These are phyloP conservation scores for Cyberlindnera japonica DNA, from an alignment of 805 yeast genomes.

Conservation along the genomic window DNA sequence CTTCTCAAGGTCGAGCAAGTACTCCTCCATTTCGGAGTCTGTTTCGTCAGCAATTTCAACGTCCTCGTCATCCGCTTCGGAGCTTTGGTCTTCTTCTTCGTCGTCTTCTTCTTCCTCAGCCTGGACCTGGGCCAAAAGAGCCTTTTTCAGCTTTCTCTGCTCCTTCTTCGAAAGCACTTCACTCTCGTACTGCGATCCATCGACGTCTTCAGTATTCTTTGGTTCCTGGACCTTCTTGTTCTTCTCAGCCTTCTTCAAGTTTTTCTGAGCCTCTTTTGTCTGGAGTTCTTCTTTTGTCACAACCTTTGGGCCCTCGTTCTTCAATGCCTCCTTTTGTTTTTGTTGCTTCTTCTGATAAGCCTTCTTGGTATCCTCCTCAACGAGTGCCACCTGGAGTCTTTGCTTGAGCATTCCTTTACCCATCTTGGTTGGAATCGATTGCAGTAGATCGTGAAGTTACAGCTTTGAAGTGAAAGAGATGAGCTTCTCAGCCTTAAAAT, in stretches of 20 bases:
- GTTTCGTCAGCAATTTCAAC: slow-evolving; percentile 42
- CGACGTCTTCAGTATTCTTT: slow-evolving; percentile 20
- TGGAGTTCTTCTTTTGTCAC: slow-evolving; percentile 32
- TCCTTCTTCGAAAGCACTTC: slow-evolving; percentile 58
- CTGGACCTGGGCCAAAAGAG: slow-evolving; percentile 25
- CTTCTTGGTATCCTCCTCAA: slow-evolving; percentile 20
- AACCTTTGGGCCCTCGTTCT: slow-evolving; percentile 29
- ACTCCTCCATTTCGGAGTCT: slow-evolving; percentile 44
- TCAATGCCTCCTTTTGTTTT: slow-evolving; percentile 17
- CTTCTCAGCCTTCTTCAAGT: slow-evolving; percentile 17
- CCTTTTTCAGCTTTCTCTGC: slow-evolving; percentile 54
- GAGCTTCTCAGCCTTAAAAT: not conserved
- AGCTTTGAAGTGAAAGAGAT: not conserved
- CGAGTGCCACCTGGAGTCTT: slow-evolving; percentile 19
- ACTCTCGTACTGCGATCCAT: slow-evolving; percentile 41
- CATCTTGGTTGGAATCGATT: slow-evolving; percentile 13
- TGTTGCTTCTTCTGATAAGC: slow-evolving; percentile 19
- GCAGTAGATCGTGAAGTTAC: not conserved
- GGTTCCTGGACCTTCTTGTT: slow-evolving; percentile 20
- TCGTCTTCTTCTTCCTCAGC: slow-evolving; percentile 23
- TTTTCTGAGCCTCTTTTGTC: slow-evolving; percentile 20
- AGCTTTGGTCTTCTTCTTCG: slow-evolving; percentile 24
- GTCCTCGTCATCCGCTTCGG: slow-evolving; percentile 24
- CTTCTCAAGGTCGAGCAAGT: slow-evolving; percentile 46
- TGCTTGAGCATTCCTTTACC: slow-evolving; percentile 28